A percentile compares a stretch with the other conserved stretches of the same genome.
Conservation (phyloP, 768 basidiomycete species). For the Epithele typhae region DNA sequence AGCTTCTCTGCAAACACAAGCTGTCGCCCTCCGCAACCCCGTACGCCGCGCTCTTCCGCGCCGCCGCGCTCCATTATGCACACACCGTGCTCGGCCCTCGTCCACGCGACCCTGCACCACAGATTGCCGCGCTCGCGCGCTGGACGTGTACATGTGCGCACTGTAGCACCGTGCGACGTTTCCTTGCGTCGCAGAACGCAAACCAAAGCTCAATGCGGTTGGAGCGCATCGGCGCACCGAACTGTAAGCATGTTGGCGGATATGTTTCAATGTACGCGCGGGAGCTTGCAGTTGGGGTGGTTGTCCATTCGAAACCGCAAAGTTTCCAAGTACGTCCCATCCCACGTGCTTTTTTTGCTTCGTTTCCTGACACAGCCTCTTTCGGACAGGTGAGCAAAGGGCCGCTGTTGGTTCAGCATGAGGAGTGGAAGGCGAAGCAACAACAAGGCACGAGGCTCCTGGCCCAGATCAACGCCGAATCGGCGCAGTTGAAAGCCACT, state of each 20-base stretch:
- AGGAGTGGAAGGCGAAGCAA: too few species aligned
- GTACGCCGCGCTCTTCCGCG: constrained; percentile 7
- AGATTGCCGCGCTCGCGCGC: neutral
- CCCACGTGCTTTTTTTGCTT: too few species aligned
- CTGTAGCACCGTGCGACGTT: constrained; percentile 2
- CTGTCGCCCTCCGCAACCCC: neutral
- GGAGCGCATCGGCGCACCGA: neutral
- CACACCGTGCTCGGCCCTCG: constrained; percentile 11
- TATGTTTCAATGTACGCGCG: too few species aligned
- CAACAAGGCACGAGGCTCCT: constrained; percentile 1
- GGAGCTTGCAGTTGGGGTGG: too few species aligned
- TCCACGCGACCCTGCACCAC: neutral
- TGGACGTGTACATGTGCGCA: constrained; percentile 10
- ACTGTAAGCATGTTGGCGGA: too few species aligned
- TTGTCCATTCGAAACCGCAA: too few species aligned
- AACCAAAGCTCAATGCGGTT: too few species aligned
- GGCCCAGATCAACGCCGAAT: neutral
- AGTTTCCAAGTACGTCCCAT: too few species aligned
- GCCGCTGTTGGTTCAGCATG: too few species aligned
- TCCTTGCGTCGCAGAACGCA: constrained; percentile 1
- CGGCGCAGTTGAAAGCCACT: neutral
- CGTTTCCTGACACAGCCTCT: too few species aligned
- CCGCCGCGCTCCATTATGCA: constrained; percentile 8
- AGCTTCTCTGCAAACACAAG: constrained; percentile 3
- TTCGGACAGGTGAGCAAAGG: too few species aligned